A percentile compares a stretch with the other conserved stretches of the same genome.
Conservation (phyloP, 768 basidiomycete species). For the Mrakia hoshinonis region DNA sequence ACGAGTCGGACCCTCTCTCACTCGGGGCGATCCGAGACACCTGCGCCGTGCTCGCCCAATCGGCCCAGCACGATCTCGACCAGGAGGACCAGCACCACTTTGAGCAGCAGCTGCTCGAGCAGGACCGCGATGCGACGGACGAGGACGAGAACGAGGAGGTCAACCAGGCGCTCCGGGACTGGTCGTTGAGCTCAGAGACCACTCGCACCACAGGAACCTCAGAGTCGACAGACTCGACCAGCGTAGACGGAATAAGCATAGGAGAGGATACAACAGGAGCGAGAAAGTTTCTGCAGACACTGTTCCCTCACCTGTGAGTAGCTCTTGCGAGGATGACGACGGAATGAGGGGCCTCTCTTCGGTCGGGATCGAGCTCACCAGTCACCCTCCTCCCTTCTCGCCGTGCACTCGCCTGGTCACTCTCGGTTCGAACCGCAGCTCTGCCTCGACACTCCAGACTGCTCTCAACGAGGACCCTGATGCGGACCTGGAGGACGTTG, state of each 20-base stretch:
- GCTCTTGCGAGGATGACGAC: background rate
- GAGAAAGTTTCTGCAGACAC: slow-evolving; percentile 15
- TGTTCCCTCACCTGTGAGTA: slow-evolving; percentile 23
- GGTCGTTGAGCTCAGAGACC: slow-evolving; percentile 6
- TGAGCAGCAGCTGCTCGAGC: background rate
- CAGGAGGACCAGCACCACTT: background rate
- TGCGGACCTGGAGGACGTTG: slow-evolving; percentile 16
- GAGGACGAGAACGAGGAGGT: slow-evolving; percentile 9
- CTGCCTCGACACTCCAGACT: background rate
- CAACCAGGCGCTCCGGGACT: slow-evolving; percentile 4
- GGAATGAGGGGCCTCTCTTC: background rate
- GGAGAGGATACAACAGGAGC: background rate
- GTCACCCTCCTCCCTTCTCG: background rate
- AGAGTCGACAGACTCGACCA: background rate
- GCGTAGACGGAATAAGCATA: background rate
- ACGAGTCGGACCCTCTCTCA: slow-evolving; percentile 3
- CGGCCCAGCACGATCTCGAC: background rate
- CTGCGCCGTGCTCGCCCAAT: slow-evolving; percentile 6
- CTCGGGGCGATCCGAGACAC: slow-evolving; percentile 15
- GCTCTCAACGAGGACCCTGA: slow-evolving; percentile 7
- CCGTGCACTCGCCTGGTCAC: background rate
- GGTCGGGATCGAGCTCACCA: background rate
- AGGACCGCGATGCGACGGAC: background rate
- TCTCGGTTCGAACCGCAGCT: background rate
- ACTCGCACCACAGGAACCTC: background rate